Base-by-base conservation (phyloP, 2,329 filamentous ascomycete genomes). In the Sporothrix humicola region DNA sequence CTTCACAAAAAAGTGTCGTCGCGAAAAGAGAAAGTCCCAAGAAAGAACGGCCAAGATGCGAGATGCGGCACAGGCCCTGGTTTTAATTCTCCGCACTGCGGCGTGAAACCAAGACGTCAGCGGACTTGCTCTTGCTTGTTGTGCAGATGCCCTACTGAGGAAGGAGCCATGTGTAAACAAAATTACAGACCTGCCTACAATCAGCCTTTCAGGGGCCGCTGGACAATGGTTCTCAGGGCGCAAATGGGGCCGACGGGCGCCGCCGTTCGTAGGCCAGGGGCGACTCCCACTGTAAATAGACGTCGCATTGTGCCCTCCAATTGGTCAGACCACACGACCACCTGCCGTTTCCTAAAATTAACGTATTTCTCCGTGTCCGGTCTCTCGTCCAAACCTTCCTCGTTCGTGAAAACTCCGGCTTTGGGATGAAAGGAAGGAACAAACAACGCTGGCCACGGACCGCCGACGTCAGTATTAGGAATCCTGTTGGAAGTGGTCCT, bases 111-210 rank as follows among this genome's bases (percentile, higher is more conserved):
- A 37, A 31, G 63, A 66, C 44, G 44, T 26, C 61, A 48, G n/a
- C 13, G 61, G 48, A 15, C 17, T 56, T 54, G 50, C 50, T 17
- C 15, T 54, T 20, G 10, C 42, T 50, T 23, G 42, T 37, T 68
- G 65, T 48, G 46, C 44, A 37, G 15, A 69, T 69, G 46, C 65
- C 46, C 23, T n/a, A 15, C 37, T 37, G 48, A 37, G 9, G 65
- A 69, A 52, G 15, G 48, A 20, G 17, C 15, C 48, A 69, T 54
- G 66, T 69, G 66, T 69, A 69, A 52, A 68, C 65, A 68, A 37
- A 52, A 23, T 1, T 68, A 3, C 31, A 37, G 2, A 37, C 2
- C 31, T 37, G 31, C 31, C 31, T 17, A 12, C n/a, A 10, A 5
- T n/a, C 31, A 37, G 20, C 20, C 20, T 44, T 0, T 15, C 63